Conservation (phyloP, 306 rosid genomes). For the Sphenostylis stenocarpa region DNA sequence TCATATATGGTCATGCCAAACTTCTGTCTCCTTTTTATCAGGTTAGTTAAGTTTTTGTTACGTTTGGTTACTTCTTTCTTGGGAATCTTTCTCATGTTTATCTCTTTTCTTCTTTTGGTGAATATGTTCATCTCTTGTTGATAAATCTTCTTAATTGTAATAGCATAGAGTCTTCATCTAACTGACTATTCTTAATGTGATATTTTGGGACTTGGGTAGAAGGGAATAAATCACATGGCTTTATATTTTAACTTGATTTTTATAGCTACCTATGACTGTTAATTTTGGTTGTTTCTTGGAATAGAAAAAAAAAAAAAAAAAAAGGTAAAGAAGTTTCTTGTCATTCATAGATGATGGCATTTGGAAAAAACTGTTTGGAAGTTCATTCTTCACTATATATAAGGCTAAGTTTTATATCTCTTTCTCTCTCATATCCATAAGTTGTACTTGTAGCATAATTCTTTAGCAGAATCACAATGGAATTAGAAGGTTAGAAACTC, state of each 20-base stretch:
- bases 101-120: neutral
- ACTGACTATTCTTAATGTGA: slow-evolving; percentile 10
- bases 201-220: slow-evolving; percentile 4
- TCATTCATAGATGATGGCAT: slow-evolving; percentile 7
- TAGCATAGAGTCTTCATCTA: neutral
- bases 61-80: slow-evolving; percentile 29
- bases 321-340: neutral
- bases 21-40: slow-evolving; percentile 74
- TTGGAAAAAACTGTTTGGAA: neutral
- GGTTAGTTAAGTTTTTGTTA: slow-evolving; percentile 44
- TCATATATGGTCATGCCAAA: slow-evolving; percentile 93
- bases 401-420: neutral
- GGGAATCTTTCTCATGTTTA: slow-evolving; percentile 15
- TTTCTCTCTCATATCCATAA: neutral
- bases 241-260: slow-evolving; percentile 20
- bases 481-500: slow-evolving; percentile 11
- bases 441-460: slow-evolving; percentile 6
- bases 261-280: neutral
- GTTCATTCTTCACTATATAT: neutral
- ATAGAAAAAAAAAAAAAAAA: neutral
- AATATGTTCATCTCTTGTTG: neutral
- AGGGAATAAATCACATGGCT: neutral
- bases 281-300: slow-evolving; percentile 13
- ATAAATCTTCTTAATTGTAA: slow-evolving; percentile 2
- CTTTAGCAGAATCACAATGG: neutral